Base-by-base conservation (phyloP, 1,284 basidiomycete species). In the Rhodotorula sp. region DNA sequence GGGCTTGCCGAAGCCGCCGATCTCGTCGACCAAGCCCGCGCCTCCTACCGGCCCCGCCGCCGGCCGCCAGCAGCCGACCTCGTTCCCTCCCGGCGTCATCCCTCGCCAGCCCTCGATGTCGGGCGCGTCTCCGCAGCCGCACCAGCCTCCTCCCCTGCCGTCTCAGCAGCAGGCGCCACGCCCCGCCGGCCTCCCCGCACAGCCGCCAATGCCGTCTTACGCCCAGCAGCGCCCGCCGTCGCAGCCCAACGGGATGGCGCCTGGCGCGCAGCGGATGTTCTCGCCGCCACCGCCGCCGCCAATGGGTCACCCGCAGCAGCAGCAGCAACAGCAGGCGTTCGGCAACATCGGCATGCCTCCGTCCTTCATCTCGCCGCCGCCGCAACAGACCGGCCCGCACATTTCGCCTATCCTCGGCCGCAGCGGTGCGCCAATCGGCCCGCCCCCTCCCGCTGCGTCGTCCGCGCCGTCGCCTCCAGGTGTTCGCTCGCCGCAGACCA, bases 1-100 rank as follows among this genome's bases (percentile, higher is more conserved):
- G 19, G 76, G 77, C 27, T 54, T 76, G 10, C 76, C 77, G 29
- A 77, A 78, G 64, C 53, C 71, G 29, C 59, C 64, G 0, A 29
- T 71, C 41, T 37, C 65, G 34, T 34, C 59, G 29, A 39, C 41
- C 32, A n/a, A 44, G 46, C 36, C 41, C 29, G 60, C 69, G 36
- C 50, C 69, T 29, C 17, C 64, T 21, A 53, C 46, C 17, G 66
- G 61, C 22, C 29, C 37, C 15, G 51, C 36, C 13, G 21, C 53
- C 12, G 37, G 29, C 1, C 62, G 62, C 41, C 62, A 63, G 39
- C 62, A 63, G 53, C 51, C 39, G 12, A 54, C 67, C 37, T 63
- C 67, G 34, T 68, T 67, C 64, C 69, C 67, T 37, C 69, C 64
- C 51, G 72, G 72, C 29, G 67, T 66, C 29, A 34, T 69, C 6